Evolutionary conservation across 2,329 filamentous ascomycete species (phyloP), one percentile per base, ranked within the genome.

Genomic region (Phoma sp.): DNA sequence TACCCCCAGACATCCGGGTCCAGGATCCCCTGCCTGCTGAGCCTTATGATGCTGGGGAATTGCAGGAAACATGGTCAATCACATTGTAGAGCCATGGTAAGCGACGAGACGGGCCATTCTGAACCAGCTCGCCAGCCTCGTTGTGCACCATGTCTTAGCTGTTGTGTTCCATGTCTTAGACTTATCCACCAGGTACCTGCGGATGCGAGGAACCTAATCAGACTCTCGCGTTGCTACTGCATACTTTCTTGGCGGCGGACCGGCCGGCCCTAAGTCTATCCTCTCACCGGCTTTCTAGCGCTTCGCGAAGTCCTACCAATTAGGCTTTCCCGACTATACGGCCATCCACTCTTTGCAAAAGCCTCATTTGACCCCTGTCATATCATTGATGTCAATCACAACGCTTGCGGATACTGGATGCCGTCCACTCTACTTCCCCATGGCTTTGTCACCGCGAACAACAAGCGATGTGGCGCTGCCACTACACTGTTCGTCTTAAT

Each of bases 11-110:
- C 26, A 39, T 51, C 28, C 48, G 23, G 48, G 28, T 15, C 34
- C 36, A 7, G 53, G 45, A 30, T 52, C 15, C 37, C 57, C 40
- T 53, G 32, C 26, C 21, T 55, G 59, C 58, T 64, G 53, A 62
- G 40, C 51, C 51, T 21, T 38, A 45, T 15, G 18, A 12, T 23
- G 28, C 28, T n/a, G 28, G 32, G 29, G 12, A 25, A 29, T 12
- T 14, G 51, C 28, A 36, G 18, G 18, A 23, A 39, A 43, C 10
- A 6, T 34, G 17, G 17, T 33, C 32, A 39, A 47, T 20, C 20
- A 57, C 11, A 42, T 47, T 47, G 29, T 42, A 46, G 39, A 40
- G 48, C n/a, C 21, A 25, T 29, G 30, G 29, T 54, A 48, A 57
- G 53, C 58, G 52, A 45, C 30, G 17, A 10, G 38, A 25, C 42